Evolutionary conservation across 208 protist genomes (phyloP), one percentile per base, ranked within the genome.

Genomic region (Acanthamoeba culbertsoni): DNA sequence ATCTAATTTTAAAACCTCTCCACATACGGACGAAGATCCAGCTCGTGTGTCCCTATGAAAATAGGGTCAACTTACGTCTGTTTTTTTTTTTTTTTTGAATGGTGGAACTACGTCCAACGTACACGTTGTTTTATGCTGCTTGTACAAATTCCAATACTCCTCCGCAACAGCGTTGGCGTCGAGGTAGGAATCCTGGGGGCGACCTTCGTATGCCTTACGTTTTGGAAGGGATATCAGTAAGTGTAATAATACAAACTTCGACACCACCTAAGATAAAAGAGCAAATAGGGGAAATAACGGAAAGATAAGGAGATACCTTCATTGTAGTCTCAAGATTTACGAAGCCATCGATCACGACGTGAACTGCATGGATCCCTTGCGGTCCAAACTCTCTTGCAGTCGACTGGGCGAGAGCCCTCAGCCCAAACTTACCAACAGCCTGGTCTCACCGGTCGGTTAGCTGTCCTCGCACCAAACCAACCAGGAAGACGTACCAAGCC

Each of bases 351-450:
- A 96, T 94, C 35, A 96, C 86, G 33, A 94, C 55, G 91, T 96
- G 95, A 20, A 86, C 53, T 10, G 96, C 94, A 40, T 97, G 96
- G 35, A 97, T 92, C n/a, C 96, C 96, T 55, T 97, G 31, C 31
- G 96, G 95, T 20, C 82, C 37, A 53, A 77, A 91, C 75, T 97
- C 96, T 42, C 94, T 35, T 18, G 96, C 95, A 14, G 95, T 68
- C 6, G 94, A 96, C 63, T 96, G 95, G 12, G 94, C 59, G 2
- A 97, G 92, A 14, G 94, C 37, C 23, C 96, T 28, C 45, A 96
- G 14, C 33, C 40, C 96, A 55, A 93, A 93, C 77, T 97, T 97
- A 18, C 84, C 93, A 20, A 77, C 75, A 35, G 94, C 46, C 79
- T 89, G 26, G 6, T 26, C n/a, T 7, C 40, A 20, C n/a, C 42